Conservation (phyloP, 2,329 filamentous ascomycete species). For the Paramyrothecium roridum region DNA sequence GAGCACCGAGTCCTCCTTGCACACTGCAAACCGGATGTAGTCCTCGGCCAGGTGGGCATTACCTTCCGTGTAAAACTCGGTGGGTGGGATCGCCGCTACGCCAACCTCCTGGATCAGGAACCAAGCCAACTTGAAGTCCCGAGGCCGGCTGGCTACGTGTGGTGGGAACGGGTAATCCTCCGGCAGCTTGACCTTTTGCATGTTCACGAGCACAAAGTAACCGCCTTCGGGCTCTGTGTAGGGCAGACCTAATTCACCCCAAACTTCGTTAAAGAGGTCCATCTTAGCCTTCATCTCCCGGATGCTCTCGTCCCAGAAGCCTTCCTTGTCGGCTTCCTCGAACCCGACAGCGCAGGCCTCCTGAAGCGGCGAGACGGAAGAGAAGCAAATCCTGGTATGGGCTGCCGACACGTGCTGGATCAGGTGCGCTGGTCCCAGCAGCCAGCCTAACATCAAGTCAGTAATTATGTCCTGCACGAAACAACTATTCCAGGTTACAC, state of each 20-base stretch:
- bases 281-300: slow-evolving; percentile 89
- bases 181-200: slow-evolving; percentile 82
- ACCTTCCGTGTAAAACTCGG: slow-evolving; percentile 88
- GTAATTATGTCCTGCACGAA: not conserved
- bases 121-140: slow-evolving; percentile 94
- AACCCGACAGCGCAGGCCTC: slow-evolving; percentile 94
- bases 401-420: slow-evolving; percentile 90
- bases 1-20: slow-evolving; percentile 85
- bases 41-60: slow-evolving; percentile 87
- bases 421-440: slow-evolving; percentile 84
- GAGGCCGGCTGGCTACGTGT: slow-evolving; percentile 79
- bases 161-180: slow-evolving; percentile 82
- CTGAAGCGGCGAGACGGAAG: slow-evolving; percentile 87
- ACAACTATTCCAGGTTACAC: slow-evolving; percentile 13
- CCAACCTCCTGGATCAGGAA: slow-evolving; percentile 96
- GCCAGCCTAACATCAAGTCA: slow-evolving; percentile 58
- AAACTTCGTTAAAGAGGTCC: slow-evolving; percentile 79
- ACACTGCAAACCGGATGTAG: slow-evolving; percentile 92
- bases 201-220: slow-evolving; percentile 95
- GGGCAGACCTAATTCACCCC: slow-evolving; percentile 70
- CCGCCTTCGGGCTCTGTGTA: slow-evolving; percentile 94
- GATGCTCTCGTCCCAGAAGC: slow-evolving; percentile 85
- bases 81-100: slow-evolving; percentile 92
- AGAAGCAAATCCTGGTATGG: slow-evolving; percentile 95
- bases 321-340: slow-evolving; percentile 78